Evolutionary conservation across 164 flowering plant species (phyloP), one percentile per base, ranked within the genome.

Genomic region (Stephania japonica): DNA sequence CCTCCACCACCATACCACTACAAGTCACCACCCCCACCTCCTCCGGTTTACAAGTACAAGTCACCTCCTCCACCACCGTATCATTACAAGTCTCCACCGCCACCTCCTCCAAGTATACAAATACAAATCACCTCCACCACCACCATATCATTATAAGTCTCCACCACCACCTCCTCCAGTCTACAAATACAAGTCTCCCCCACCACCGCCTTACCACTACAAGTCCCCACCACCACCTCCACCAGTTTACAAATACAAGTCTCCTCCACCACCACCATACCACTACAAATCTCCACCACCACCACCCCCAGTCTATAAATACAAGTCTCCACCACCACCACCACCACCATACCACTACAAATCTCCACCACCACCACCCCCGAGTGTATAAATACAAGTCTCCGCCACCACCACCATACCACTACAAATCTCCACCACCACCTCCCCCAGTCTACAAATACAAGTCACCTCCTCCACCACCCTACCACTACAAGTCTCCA

Each of bases 321-420:
- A 72, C 56, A 64, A 38, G 66, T 62, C 47, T 3, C 27, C 49
- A 13, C 53, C 67, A 0, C 74, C 49, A 13, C 53, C 67, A 0
- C 74, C 74, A 12, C 74, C 74, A 41, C 68, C 53, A 21, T 43
- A 41, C 50, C 32, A 23, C 0, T 71, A 71, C 67, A 71, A 71
- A 67, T 71, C 73, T 0, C 73, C 73, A 38, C 73, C 73, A 16
- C 73, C 73, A 19, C 73, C 73, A 24, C 42, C 62, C 11, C 21
- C 63, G 19, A 69, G 59, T 23, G 7, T 49, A 47, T 10, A 18
- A n/a, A 26, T 69, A 69, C 38, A 69, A 69, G 59, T 69, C 71
- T 3, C 71, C 71, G 24, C 71, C 71, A 0, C 71, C 71, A 0
- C 61, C 71, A 1, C 61, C 59, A 0, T 43, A 42, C n/a, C 23